Conservation (phyloP, 2,329 filamentous ascomycete species). For the Claviceps citrina region DNA sequence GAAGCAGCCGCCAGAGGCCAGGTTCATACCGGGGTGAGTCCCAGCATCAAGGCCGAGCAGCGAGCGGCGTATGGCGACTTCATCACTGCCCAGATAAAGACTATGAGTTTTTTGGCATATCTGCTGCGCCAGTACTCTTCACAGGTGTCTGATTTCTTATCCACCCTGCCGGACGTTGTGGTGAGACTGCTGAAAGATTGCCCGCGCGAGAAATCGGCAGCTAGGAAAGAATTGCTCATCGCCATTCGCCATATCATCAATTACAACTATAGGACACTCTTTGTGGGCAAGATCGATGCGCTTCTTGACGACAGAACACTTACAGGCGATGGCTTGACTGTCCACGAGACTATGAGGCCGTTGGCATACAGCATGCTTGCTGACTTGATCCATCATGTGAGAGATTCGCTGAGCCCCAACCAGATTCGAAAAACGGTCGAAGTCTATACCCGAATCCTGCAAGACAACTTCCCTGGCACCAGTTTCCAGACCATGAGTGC, state of each 20-base stretch:
- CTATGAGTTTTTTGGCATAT: slow-evolving; percentile 96
- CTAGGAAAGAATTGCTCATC: slow-evolving; percentile 86
- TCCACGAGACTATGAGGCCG: slow-evolving; percentile 91
- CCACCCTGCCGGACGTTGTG: slow-evolving; percentile 72
- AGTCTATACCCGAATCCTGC: slow-evolving; percentile 90
- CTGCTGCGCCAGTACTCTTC: slow-evolving; percentile 75
- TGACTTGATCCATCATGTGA: slow-evolving; percentile 91
- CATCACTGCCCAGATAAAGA: slow-evolving; percentile 96
- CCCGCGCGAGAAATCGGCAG: slow-evolving; percentile 81
- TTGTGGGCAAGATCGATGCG: slow-evolving; percentile 86
- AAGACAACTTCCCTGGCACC: slow-evolving; percentile 90
- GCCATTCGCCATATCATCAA: slow-evolving; percentile 98
- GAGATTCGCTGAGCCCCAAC: slow-evolving; percentile 71
- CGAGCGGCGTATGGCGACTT: slow-evolving; percentile 91
- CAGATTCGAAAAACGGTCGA: slow-evolving; percentile 93
- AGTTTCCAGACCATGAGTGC: slow-evolving; percentile 99
- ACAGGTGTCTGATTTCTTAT: slow-evolving; percentile 76
- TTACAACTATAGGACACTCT: slow-evolving; percentile 94
- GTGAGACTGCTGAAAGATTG: slow-evolving; percentile 87
- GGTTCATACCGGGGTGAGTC: slow-evolving; percentile 85
- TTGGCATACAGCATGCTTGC: slow-evolving; percentile 97
- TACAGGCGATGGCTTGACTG: slow-evolving; percentile 88
- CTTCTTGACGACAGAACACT: slow-evolving; percentile 85
- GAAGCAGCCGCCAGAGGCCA: slow-evolving; percentile 67
- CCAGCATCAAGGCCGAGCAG: slow-evolving; percentile 64